Percentiles rank a stretch among this genome's conserved stretches.
Conservation (phyloP, 768 basidiomycete genomes). For the Auricularia heimuer region DNA sequence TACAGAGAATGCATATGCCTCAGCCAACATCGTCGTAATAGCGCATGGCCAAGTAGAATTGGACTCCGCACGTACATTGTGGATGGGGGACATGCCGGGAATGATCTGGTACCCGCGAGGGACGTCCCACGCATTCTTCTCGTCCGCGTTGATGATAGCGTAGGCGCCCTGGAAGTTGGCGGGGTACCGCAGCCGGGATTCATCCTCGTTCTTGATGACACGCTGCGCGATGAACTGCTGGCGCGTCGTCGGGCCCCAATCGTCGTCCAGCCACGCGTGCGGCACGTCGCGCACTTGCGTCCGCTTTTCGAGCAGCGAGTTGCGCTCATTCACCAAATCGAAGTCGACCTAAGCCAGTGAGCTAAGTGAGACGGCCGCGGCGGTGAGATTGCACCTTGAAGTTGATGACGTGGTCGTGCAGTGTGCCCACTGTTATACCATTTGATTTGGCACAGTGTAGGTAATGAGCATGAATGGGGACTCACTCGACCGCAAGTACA, state of each 20-base stretch:
- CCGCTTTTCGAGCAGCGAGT: constrained; percentile 44
- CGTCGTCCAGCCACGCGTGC: constrained; percentile 48
- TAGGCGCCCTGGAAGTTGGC: constrained; percentile 48
- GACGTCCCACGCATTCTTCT: constrained; percentile 45
- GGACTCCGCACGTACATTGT: constrained; percentile 28
- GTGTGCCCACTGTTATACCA: constrained; percentile 39
- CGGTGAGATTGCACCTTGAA: constrained; percentile 31
- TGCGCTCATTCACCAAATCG: constrained; percentile 48
- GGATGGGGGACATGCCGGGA: constrained; percentile 44
- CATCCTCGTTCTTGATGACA: constrained; percentile 42
- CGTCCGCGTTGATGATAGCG: constrained; percentile 44
- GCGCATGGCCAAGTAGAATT: too few species aligned
- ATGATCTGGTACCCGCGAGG: constrained; percentile 53
- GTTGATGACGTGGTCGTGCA: constrained; percentile 63
- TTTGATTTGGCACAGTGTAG: background rate
- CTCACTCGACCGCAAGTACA: constrained; percentile 47
- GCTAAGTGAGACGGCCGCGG: background rate
- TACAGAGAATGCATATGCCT: too few species aligned
- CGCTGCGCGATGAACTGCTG: constrained; percentile 43
- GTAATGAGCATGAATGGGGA: constrained; percentile 1
- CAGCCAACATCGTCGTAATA: too few species aligned
- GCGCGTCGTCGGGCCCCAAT: constrained; percentile 46
- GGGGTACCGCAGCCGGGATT: constrained; percentile 41
- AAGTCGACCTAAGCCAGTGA: constrained; percentile 42
- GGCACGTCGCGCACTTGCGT: constrained; percentile 39